phyloP scores from a whole-genome alignment of 345 rosid species.

The Salix caprea region DNA sequence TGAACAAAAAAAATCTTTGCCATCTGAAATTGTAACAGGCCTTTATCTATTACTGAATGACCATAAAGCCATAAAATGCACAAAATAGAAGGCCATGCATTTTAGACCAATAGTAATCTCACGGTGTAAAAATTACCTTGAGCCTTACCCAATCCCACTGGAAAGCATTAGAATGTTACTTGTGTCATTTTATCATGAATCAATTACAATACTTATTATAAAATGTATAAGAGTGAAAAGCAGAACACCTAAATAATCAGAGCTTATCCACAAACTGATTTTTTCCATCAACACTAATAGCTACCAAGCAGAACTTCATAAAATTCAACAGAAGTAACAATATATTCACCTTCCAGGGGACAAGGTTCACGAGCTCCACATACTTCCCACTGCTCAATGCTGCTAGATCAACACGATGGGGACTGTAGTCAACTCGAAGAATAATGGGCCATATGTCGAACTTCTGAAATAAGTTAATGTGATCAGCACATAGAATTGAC shows the following conservation, averaged over 20 bases:
- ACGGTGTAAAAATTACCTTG: no score
- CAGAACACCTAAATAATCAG: background rate
- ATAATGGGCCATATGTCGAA: conserved; percentile 77
- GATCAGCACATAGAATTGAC: conserved; percentile 24
- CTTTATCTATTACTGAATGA: background rate
- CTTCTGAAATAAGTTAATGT: conserved; percentile 49
- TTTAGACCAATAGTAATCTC: background rate
- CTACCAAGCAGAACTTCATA: background rate
- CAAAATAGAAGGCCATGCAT: background rate
- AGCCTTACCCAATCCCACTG: no score
- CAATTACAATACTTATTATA: background rate
- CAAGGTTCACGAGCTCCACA: conserved; percentile 88
- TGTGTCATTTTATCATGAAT: background rate
- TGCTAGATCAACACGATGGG: conserved; percentile 77
- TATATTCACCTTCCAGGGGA: conserved; percentile 84
- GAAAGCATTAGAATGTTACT: background rate
- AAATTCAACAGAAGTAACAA: background rate
- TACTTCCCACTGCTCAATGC: conserved; percentile 84
- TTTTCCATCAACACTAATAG: background rate
- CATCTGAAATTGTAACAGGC: background rate
- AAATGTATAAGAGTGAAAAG: background rate
- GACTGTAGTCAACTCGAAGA: conserved; percentile 87
- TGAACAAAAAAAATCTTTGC: background rate
- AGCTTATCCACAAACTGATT: background rate
- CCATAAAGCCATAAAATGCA: background rate